Base-by-base conservation (phyloP, 1,284 basidiomycete genomes). In the Meripilus lineatus region DNA sequence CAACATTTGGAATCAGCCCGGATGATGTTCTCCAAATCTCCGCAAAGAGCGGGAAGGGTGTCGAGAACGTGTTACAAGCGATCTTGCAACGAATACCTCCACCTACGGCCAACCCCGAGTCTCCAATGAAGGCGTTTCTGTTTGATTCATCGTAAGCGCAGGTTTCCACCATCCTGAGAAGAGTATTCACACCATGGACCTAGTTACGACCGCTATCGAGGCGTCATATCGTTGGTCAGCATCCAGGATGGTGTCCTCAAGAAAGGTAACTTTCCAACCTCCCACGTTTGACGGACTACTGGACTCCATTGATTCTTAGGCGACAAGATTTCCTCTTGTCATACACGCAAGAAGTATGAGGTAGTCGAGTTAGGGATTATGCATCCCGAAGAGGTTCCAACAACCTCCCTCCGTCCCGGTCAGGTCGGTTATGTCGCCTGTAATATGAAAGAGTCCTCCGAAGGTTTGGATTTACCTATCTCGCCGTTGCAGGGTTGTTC, bases 371-470 rank as follows among this genome's bases (percentile, higher is more conserved):
- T 97, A 7, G 96, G 96, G 13, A 79, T 99, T 48, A 86, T 97
- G 77, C 76, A 95, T 59, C 96, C 95, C 1, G 89, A 93, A 55
- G 91, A 95, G 59, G 70, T 82, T 15, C 73, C 83, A 6, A 87
- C 84, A 0, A 70, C 71, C 7, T 74, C 77, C 37, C 67, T 98
- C 42, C 74, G 77, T 40, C 83, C 90, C 38, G 93, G 93, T 3
- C 94, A 97, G 69, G 94, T 97, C 14, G 93, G 93, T 23, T 93
- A 81, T 61, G 79, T 88, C 45, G 77, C 91, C 2, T 97, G 93
- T 65, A 97, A 93, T 58, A 99, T 99, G 95, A 99, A 98, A 64
- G 89, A 98, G 57, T 91, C 91, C 13, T 82, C 84, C n/a, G 95
- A 99, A 72, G 94, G 93, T 92, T 43, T 39, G 61, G 42, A 26